A percentile compares a stretch with the other conserved stretches of the same genome.
Evolutionary conservation across 2,329 filamentous ascomycete genomes (phyloP).

Genomic region (Clathrospora elynae): DNA sequence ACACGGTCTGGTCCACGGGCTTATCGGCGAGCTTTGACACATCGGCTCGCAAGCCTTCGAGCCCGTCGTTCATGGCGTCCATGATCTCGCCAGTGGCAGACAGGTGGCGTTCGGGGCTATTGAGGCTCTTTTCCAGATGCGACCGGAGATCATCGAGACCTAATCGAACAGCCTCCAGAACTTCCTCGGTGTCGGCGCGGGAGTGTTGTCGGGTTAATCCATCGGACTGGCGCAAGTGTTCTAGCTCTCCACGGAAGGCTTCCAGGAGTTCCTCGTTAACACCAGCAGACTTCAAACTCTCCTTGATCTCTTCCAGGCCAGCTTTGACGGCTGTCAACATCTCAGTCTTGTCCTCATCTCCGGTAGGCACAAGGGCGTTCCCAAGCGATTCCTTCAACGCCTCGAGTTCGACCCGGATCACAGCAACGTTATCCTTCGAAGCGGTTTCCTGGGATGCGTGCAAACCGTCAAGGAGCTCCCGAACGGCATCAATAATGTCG

Average conservation of each 20-base stretch:
- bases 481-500: constrained; percentile 73
- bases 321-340: constrained; percentile 48
- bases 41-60: constrained; percentile 76
- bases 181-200: constrained; percentile 54
- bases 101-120: constrained; percentile 58
- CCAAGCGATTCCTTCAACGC: constrained; percentile 51
- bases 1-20: constrained; percentile 79
- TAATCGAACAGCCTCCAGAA: constrained; percentile 55
- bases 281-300: constrained; percentile 32
- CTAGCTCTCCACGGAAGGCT: constrained; percentile 57
- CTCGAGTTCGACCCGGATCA: constrained; percentile 52
- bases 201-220: constrained; percentile 49
- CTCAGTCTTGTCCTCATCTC: constrained; percentile 48
- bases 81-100: constrained; percentile 63
- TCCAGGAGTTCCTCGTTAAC: constrained; percentile 59
- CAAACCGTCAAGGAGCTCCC: constrained; percentile 52
- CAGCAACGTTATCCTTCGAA: constrained; percentile 50
- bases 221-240: constrained; percentile 53
- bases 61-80: constrained; percentile 68
- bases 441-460: constrained; percentile 50
- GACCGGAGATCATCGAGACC: constrained; percentile 57
- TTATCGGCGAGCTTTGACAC: constrained; percentile 76
- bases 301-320: constrained; percentile 48
- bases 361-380: constrained; percentile 49
- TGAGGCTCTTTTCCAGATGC: constrained; percentile 59